Evolutionary conservation across 208 protist species (phyloP), one percentile per base, ranked within the genome.

Genomic region (Trypanosoma scelopori): DNA sequence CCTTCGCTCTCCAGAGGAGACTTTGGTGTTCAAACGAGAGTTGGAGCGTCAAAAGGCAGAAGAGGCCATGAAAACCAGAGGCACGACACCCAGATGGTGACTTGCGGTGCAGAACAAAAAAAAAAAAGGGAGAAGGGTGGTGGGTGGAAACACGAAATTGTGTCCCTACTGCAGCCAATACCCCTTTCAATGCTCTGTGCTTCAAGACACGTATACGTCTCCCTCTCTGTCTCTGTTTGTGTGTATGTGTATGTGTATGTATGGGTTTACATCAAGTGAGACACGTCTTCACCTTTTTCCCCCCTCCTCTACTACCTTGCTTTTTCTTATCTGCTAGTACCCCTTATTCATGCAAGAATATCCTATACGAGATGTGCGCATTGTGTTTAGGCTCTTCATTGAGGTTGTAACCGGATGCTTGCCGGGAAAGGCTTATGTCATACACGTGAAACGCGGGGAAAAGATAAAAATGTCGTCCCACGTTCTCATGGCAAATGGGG

Each of bases 61-160:
- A 27, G 57, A 55, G 28, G 18, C 15, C 3, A 37, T 62, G 2
- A 69, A 42, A 3, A 48, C 50, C 0, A 80, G 74, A 58, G 84
- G 80, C 0, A 89, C 84, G 1, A 78, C 76, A 9, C 84, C 84
- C 13, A 78, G 25, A 32, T 89, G 84, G 84, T 86, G 66, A 73
- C 15, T 2, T 1, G 43, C 45, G 37, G 46, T n/a, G n/a, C n/a
- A n/a, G n/a, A n/a, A n/a, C n/a, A n/a, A n/a, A n/a, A n/a, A n/a
- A n/a, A n/a, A n/a, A n/a, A n/a, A n/a, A n/a, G n/a, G n/a, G n/a
- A n/a, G n/a, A n/a, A n/a, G n/a, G n/a, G n/a, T n/a, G n/a, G n/a
- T n/a, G n/a, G n/a, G n/a, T n/a, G n/a, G n/a, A n/a, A n/a, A n/a
- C n/a, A n/a, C n/a, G n/a, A n/a, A n/a, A n/a, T n/a, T n/a, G n/a